These are phyloP conservation scores for Dactylellina cionopaga DNA, from an alignment of 2,329 filamentous ascomycete species.

Conservation along the genomic window DNA sequence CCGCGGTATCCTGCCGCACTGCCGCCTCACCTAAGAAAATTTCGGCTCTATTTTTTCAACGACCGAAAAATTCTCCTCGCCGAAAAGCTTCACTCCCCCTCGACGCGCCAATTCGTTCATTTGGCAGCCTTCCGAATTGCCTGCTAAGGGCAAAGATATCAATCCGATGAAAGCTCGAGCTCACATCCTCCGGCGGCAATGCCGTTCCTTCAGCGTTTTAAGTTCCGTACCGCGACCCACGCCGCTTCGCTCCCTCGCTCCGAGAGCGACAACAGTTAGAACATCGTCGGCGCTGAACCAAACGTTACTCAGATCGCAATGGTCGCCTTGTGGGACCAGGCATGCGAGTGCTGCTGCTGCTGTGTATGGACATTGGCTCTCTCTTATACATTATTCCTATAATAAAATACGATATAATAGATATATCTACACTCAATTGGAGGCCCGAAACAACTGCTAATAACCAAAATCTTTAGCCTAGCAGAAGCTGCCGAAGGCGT, in stretches of 20 bases:
- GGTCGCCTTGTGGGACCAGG: constrained; percentile 13
- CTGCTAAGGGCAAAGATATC: background rate
- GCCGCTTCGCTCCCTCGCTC: constrained; percentile 35
- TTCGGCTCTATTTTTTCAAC: constrained; percentile 8
- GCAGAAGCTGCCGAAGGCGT: constrained; percentile 40
- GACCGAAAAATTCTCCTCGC: constrained; percentile 2
- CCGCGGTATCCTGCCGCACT: background rate
- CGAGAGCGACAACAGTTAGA: constrained; percentile 32
- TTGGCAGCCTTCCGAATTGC: constrained; percentile 1
- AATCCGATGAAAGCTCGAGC: constrained; percentile 48
- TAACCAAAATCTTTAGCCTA: constrained; percentile 3
- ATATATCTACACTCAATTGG: no score
- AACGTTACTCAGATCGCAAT: constrained; percentile 8
- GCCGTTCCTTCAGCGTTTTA: constrained; percentile 44
- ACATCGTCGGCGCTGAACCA: constrained; percentile 23
- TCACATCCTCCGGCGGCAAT: constrained; percentile 45
- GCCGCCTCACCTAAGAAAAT: constrained; percentile 29
- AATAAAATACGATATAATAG: background rate
- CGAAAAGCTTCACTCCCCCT: constrained; percentile 4
- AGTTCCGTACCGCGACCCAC: constrained; percentile 31
- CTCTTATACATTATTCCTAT: background rate
- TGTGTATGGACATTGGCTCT: constrained; percentile 8
- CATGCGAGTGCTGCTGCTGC: constrained; percentile 43
- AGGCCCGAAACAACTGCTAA: no score
- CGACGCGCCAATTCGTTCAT: constrained; percentile 11